Base-by-base conservation (phyloP, 495 filamentous ascomycete species). In the Lophiotrema nucula region DNA sequence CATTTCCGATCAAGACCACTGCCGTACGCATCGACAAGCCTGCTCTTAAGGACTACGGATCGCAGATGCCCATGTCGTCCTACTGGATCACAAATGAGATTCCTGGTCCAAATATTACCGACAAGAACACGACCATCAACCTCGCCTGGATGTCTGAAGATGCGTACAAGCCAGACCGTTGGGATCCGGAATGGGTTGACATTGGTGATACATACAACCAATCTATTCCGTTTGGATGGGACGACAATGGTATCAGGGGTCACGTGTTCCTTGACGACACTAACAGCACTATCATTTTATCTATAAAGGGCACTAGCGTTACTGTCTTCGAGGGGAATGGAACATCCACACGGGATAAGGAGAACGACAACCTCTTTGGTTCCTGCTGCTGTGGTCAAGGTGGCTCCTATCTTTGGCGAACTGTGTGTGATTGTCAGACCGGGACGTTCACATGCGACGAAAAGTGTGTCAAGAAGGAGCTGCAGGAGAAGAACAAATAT, bases 291-390 rank as follows among this genome's bases (percentile, higher is more conserved):
- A 25, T 65, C 25, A 28, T 65, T 3, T 38, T 65, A 18, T 38
- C 61, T 13, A 26, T 65, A 33, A 65, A 66, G 33, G 61, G 61
- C 19, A 65, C 61, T 24, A 23, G 42, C 1, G 46, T 65, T 18
- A 35, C 49, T 24, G 35, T 60, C 4, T 58, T 48, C 47, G 56
- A 51, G 22, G 52, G 59, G 8, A 57, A 57, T 19, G 52, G 59
- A 2, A 65, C 61, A 18, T 65, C 61, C 13, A 27, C 24, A 4
- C 50, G 53, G 12, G 61, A 65, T 37, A 60, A 65, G 35, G 56
- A 54, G 12, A 65, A 65, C 50, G 61, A 65, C 51, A 65, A 65
- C 37, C 44, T 65, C 12, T 58, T 65, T 46, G 58, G 58, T 12
- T 61, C 58, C 18, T 61, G 58, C 28, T 61, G 58, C 43, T 61